phyloP scores from a whole-genome alignment of 495 filamentous ascomycete genomes.

The Neurospora intermedia region DNA sequence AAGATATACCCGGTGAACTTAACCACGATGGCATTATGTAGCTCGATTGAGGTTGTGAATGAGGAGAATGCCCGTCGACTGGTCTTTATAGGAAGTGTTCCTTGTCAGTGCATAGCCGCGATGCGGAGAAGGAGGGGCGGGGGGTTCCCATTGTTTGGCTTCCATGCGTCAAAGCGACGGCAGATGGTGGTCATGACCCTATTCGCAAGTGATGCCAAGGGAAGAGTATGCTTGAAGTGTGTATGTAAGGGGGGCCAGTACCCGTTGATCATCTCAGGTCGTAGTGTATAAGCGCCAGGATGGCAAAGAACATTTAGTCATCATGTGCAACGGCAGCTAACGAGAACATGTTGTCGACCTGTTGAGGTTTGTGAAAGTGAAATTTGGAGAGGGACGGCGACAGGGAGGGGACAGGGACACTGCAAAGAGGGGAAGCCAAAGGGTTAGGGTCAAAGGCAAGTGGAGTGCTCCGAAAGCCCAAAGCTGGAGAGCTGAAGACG shows the following conservation, averaged over 20 bases:
- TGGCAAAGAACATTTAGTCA: neutral
- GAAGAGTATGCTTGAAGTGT: neutral
- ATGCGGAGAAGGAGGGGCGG: neutral
- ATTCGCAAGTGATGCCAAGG: neutral
- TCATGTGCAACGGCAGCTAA: neutral
- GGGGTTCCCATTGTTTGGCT: neutral
- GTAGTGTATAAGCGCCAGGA: neutral
- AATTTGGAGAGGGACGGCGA: neutral
- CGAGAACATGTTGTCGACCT: neutral
- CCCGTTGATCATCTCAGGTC: neutral
- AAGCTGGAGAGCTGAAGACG: neutral
- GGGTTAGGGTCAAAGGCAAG: neutral
- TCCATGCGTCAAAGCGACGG: neutral
- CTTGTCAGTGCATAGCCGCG: neutral
- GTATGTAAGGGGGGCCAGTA: neutral
- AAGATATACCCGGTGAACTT: neutral
- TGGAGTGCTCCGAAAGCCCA: neutral
- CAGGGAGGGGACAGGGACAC: neutral
- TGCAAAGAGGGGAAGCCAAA: neutral
- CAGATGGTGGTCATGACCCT: neutral
- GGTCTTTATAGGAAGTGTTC: neutral
- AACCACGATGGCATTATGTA: neutral
- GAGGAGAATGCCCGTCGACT: neutral
- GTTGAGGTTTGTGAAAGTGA: neutral
- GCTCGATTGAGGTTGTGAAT: neutral